These are phyloP conservation scores for Pontederia paniculata DNA, from an alignment of 176 grass and related monocot genomes.

Conservation along the genomic window DNA sequence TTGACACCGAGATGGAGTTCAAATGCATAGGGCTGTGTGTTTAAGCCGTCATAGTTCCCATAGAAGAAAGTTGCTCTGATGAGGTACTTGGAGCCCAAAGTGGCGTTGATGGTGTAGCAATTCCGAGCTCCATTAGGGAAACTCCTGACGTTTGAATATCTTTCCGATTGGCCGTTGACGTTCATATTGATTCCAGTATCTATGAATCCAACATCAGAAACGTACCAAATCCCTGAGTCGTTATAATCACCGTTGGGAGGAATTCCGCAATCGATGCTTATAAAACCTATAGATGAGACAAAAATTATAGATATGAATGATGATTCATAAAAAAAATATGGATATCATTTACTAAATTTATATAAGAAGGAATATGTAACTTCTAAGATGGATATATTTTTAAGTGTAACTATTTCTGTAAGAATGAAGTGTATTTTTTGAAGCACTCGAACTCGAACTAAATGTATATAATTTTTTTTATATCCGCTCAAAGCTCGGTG, in stretches of 20 bases:
- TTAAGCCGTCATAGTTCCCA: too few species aligned
- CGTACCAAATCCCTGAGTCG: not conserved
- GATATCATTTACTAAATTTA: too few species aligned
- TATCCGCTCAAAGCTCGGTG: too few species aligned
- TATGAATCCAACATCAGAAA: not conserved
- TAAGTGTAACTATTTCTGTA: too few species aligned
- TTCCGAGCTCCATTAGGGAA: too few species aligned
- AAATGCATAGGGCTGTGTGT: not conserved
- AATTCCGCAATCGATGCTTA: constrained; percentile 7
- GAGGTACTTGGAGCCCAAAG: not conserved
- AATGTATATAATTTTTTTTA: too few species aligned
- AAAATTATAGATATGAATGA: too few species aligned
- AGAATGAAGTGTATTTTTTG: too few species aligned
- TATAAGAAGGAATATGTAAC: too few species aligned
- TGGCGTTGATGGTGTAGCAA: not conserved
- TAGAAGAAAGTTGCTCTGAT: constrained; percentile 1
- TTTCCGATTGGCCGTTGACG: not conserved
- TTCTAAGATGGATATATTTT: too few species aligned
- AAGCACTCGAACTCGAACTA: too few species aligned
- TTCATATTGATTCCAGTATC: not conserved
- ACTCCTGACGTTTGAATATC: not conserved
- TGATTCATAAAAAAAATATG: too few species aligned
- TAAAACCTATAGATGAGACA: not conserved
- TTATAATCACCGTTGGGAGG: not conserved
- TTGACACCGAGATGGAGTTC: not conserved